Evolutionary conservation across 2,329 filamentous ascomycete genomes (phyloP), one percentile per base, ranked within the genome.

Genomic region (Hymenoscyphus linearis): DNA sequence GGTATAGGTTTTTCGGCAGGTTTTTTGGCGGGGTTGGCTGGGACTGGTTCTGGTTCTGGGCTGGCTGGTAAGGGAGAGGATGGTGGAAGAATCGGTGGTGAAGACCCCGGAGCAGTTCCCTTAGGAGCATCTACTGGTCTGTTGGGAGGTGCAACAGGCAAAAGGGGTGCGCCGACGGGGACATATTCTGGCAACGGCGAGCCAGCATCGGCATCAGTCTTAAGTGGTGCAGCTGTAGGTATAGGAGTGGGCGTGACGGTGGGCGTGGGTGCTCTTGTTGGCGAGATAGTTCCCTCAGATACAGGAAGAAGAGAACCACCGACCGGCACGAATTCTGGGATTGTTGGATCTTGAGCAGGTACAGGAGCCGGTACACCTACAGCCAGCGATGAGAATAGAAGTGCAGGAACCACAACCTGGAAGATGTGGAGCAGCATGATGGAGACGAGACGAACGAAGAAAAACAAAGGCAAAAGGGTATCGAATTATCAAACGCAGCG

Each of bases 341-440:
- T 47, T 47, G 18, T 13, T 47, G 6, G 40, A n/a, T 22, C n/a
- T 10, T 25, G 40, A 25, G 6, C n/a, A 47, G 40, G 22, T 47
- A 22, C n/a, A 22, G 61, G 40, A 25, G 6, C n/a, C 22, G 40
- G 22, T 47, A 22, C n/a, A 22, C 60, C 62, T 36, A 61, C 55
- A 14, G 50, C 60, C 12, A 58, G 9, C 25, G 58, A 54, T 26
- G 65, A 62, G 18, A 66, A 53, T 31, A 66, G 52, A 34, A 62
- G 35, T 3, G 60, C 35, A 4, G 55, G 57, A 44, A 63, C 18
- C 34, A 62, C 47, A 36, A 40, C 40, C 6, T 25, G 55, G 18
- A 61, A 52, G 35, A 63, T 36, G 18, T 57, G 53, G 18, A 58
- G 61, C 27, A 65, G 52, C 63, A 65, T 65, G 18, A 22, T 59